Evolutionary conservation across 2,329 filamentous ascomycete genomes (phyloP).

Genomic region (Didymella lethalis): DNA sequence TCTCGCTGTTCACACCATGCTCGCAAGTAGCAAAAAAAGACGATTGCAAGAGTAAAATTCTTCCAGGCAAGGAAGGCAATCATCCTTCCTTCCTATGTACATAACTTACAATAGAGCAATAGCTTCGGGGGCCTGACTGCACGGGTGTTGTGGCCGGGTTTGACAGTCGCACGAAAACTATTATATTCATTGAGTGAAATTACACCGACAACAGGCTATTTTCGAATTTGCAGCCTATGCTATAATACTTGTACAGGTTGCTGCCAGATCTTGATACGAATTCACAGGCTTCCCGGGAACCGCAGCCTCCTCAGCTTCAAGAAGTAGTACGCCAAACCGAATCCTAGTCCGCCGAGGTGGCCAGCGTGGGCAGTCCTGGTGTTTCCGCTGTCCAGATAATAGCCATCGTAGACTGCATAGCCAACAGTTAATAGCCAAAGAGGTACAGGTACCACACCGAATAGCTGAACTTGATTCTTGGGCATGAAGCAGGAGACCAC

Average conservation of each 20-base stretch:
- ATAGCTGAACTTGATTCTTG: constrained; percentile 40
- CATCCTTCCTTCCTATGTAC: not conserved
- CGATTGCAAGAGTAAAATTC: not conserved
- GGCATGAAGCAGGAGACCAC: constrained; percentile 53
- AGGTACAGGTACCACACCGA: constrained; percentile 52
- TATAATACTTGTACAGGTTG: constrained; percentile 6
- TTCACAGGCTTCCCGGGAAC: constrained; percentile 15
- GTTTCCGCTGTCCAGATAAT: constrained; percentile 43
- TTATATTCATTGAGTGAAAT: not conserved
- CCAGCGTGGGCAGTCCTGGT: constrained; percentile 52
- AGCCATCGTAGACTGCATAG: constrained; percentile 52
- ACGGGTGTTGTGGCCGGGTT: not conserved
- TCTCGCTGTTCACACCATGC: too few species aligned
- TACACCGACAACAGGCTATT: not conserved
- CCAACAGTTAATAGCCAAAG: constrained; percentile 49
- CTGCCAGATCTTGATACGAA: not conserved
- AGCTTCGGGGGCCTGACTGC: not conserved
- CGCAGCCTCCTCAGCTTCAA: constrained; percentile 12
- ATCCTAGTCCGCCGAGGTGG: constrained; percentile 55
- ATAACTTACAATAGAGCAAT: not conserved
- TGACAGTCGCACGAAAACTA: not conserved
- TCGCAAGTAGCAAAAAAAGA: not conserved
- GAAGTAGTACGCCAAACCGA: constrained; percentile 49
- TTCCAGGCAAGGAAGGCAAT: not conserved
- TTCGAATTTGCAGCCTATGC: not conserved